Evolutionary conservation across 2,329 filamentous ascomycete species (phyloP).

Genomic region (Nemania serpens): DNA sequence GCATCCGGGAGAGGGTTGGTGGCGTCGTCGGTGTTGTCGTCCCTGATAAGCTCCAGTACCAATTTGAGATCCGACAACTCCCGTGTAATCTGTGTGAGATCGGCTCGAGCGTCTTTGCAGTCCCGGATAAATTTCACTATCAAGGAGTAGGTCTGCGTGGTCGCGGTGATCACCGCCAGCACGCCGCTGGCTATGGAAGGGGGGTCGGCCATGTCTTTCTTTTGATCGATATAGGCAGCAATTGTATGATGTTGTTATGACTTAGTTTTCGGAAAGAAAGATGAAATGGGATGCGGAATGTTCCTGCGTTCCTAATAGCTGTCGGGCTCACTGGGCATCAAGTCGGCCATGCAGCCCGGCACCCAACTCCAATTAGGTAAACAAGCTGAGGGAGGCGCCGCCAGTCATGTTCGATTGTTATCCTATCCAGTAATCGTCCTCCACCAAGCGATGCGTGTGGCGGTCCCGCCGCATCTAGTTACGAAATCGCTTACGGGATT

Average conservation of each 20-base stretch:
- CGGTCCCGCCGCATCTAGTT: no score
- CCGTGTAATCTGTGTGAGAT: neutral
- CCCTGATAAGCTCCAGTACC: constrained; percentile 3
- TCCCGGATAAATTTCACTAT: constrained; percentile 4
- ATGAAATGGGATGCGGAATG: neutral
- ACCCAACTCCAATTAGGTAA: no score
- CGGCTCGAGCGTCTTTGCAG: constrained; percentile 1
- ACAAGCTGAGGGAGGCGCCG: no score
- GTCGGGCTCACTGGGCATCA: neutral
- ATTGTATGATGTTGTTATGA: neutral
- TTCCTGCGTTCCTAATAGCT: neutral
- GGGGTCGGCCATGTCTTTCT: neutral
- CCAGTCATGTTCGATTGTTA: no score
- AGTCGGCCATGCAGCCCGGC: neutral
- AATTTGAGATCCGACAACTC: constrained; percentile 1
- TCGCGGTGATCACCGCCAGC: neutral
- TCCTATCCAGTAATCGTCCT: no score
- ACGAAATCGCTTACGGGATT: no score
- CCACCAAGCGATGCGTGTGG: no score
- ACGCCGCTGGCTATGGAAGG: neutral
- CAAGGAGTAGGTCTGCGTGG: neutral
- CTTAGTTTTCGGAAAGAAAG: neutral
- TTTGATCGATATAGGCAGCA: neutral
- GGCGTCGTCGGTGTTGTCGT: neutral
- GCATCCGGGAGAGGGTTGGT: neutral